Evolutionary conservation across 2,329 filamentous ascomycete genomes (phyloP).

Genomic region (Stagonosporopsis rhizophila): DNA sequence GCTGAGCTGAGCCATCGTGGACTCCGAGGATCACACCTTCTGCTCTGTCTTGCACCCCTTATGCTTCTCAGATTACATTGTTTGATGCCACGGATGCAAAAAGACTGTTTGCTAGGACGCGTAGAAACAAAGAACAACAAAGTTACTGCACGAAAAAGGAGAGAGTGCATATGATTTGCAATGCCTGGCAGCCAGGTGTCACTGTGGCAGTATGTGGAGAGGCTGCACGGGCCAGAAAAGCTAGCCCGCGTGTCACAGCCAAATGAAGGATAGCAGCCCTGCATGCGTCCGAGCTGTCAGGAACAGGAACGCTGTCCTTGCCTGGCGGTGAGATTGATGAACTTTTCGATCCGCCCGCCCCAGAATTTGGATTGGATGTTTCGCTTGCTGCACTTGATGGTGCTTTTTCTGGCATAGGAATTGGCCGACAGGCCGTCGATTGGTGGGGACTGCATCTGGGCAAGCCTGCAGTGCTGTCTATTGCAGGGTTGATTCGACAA

Average conservation of each 20-base stretch:
- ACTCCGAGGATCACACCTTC: constrained; percentile 8
- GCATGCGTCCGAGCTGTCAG: constrained; percentile 14
- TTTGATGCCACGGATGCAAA: background rate
- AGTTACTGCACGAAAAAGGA: constrained; percentile 17
- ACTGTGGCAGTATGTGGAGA: constrained; percentile 15
- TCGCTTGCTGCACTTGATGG: constrained; percentile 18
- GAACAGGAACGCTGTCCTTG: constrained; percentile 20
- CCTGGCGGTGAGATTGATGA: constrained; percentile 20
- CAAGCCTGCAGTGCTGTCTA: constrained; percentile 4
- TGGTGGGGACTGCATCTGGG: background rate
- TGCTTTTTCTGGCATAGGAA: constrained; percentile 12
- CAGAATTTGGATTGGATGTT: constrained; percentile 19
- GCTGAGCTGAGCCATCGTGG: constrained; percentile 27
- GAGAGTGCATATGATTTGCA: constrained; percentile 17
- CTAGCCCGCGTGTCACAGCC: constrained; percentile 20
- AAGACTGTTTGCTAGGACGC: constrained; percentile 5
- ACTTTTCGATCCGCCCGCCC: constrained; percentile 17
- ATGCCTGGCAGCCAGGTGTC: constrained; percentile 23
- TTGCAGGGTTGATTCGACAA: constrained; percentile 10
- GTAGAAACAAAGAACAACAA: constrained; percentile 12
- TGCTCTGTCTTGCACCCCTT: no score
- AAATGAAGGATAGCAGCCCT: constrained; percentile 21
- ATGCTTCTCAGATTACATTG: background rate
- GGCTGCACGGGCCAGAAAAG: constrained; percentile 17
- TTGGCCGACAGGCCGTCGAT: background rate